Evolutionary conservation across 306 rosid species (phyloP).

Genomic region (Cicer pinnatifidum): DNA sequence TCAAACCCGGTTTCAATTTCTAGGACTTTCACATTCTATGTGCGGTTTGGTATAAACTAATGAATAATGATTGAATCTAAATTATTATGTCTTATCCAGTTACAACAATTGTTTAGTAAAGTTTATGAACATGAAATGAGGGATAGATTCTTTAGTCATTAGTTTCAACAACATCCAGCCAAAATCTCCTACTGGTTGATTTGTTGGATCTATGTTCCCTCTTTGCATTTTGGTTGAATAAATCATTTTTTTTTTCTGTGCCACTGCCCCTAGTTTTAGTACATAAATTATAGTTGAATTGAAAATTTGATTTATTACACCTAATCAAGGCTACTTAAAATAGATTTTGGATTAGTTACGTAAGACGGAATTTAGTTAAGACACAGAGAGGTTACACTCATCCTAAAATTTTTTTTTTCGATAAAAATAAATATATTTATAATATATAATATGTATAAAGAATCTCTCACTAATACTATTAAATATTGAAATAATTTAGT

Average conservation of each 20-base stretch:
- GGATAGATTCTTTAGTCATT: not conserved
- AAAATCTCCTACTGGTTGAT: conserved; percentile 51
- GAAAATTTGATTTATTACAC: not conserved
- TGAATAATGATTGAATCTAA: not conserved
- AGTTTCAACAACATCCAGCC: conserved; percentile 31
- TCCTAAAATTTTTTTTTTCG: too few species aligned
- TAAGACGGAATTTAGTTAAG: too few species aligned
- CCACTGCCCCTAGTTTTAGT: conserved; percentile 60
- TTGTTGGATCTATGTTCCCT: conserved; percentile 3
- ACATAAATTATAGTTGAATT: not conserved
- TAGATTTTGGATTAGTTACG: too few species aligned
- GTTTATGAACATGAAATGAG: not conserved
- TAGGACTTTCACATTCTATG: conserved; percentile 42
- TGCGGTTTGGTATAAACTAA: conserved; percentile 47
- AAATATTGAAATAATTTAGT: too few species aligned
- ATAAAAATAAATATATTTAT: too few species aligned
- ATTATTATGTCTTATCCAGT: conserved; percentile 25
- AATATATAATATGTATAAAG: too few species aligned
- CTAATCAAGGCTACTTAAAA: conserved; percentile 6
- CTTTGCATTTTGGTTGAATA: conserved; percentile 3
- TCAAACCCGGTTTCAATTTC: conserved; percentile 34
- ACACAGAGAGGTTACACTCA: too few species aligned
- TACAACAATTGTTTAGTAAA: conserved; percentile 30
- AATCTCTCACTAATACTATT: too few species aligned
- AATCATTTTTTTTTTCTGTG: not conserved